Conservation (phyloP, 2,329 filamentous ascomycete species). For the Dactylellina drechsleri region DNA sequence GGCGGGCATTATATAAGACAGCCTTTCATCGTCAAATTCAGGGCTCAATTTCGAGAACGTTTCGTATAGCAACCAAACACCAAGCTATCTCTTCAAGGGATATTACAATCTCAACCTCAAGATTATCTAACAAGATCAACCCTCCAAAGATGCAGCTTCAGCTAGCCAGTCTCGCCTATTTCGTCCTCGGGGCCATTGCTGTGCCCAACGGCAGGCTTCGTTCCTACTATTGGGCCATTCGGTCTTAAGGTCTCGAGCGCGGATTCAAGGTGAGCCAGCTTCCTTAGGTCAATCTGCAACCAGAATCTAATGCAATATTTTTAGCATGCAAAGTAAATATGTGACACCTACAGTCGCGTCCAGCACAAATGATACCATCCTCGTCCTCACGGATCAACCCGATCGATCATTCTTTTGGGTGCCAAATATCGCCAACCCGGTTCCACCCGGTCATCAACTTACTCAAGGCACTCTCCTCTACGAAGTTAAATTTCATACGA, state of each 20-base stretch:
- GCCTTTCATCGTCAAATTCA: too few species aligned
- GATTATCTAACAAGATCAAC: too few species aligned
- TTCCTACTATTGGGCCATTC: slow-evolving; percentile 43
- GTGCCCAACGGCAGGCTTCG: slow-evolving; percentile 24
- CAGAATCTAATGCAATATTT: neutral
- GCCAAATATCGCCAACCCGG: slow-evolving; percentile 46
- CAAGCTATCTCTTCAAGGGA: too few species aligned
- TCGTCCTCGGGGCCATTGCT: slow-evolving; percentile 23
- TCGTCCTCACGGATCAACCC: slow-evolving; percentile 15
- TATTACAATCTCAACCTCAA: too few species aligned
- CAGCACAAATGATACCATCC: slow-evolving; percentile 18
- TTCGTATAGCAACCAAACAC: too few species aligned
- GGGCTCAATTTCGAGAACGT: too few species aligned
- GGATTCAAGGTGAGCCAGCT: slow-evolving; percentile 17
- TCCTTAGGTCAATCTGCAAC: neutral
- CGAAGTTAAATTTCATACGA: slow-evolving; percentile 46
- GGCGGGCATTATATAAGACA: too few species aligned
- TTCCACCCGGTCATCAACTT: slow-evolving; percentile 34
- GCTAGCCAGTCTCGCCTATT: slow-evolving; percentile 10
- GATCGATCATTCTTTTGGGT: slow-evolving; percentile 53
- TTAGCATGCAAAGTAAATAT: slow-evolving; percentile 37
- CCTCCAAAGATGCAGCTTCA: slow-evolving; percentile 21
- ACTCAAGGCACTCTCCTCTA: slow-evolving; percentile 43
- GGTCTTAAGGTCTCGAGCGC: slow-evolving; percentile 16
- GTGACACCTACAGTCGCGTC: slow-evolving; percentile 10